Conservation (phyloP, 1,139 yeast genomes). For the Pichia kudriavzevii region DNA sequence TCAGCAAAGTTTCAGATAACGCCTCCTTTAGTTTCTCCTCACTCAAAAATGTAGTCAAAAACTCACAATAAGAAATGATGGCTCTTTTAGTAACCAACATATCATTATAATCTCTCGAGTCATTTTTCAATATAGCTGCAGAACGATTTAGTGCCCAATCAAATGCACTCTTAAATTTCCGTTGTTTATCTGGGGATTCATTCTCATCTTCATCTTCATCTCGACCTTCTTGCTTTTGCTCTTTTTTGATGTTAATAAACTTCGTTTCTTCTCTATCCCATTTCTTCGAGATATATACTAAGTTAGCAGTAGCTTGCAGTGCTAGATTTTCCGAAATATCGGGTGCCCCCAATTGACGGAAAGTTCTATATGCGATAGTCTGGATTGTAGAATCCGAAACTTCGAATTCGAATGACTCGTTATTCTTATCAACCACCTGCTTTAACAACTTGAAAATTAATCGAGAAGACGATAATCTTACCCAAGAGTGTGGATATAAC, state of each 20-base stretch:
- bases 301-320: slow-evolving; percentile 56
- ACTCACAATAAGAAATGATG: slow-evolving; percentile 44
- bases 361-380: slow-evolving; percentile 55
- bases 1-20: slow-evolving; percentile 34
- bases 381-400: slow-evolving; percentile 42
- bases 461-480: slow-evolving; percentile 63
- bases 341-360: slow-evolving; percentile 81
- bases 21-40: slow-evolving; percentile 33
- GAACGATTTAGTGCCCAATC: slow-evolving; percentile 59
- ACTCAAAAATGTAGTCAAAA: slow-evolving; percentile 39
- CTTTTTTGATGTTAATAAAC: slow-evolving; percentile 28
- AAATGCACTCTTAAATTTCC: slow-evolving; percentile 39
- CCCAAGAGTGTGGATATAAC: slow-evolving; percentile 89
- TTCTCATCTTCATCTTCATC: slow-evolving; percentile 25
- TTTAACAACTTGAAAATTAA: slow-evolving; percentile 47
- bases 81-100: slow-evolving; percentile 56
- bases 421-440: slow-evolving; percentile 27
- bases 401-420: slow-evolving; percentile 11
- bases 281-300: slow-evolving; percentile 51
- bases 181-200: slow-evolving; percentile 19
- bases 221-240: slow-evolving; percentile 16
- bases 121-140: slow-evolving; percentile 60
- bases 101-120: slow-evolving; percentile 42
- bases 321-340: slow-evolving; percentile 59
- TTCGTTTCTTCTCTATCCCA: slow-evolving; percentile 49